These are phyloP conservation scores for Aegilops sharonensis DNA, from an alignment of 176 grass and related monocot genomes.

Conservation along the genomic window DNA sequence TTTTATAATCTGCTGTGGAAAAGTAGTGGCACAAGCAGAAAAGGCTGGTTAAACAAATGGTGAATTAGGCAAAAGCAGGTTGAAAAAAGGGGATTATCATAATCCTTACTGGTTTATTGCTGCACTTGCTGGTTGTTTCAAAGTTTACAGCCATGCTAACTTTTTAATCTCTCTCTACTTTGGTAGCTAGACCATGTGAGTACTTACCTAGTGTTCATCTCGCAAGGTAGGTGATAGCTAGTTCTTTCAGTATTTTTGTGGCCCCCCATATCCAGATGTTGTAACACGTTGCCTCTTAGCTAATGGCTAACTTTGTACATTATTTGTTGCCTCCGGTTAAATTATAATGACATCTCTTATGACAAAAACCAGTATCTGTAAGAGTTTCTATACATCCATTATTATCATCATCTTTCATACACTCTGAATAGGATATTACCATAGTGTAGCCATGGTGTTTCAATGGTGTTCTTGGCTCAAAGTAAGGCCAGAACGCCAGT, in stretches of 20 bases:
- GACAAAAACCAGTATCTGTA: background rate
- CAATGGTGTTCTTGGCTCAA: background rate
- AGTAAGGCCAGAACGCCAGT: background rate
- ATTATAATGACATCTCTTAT: background rate
- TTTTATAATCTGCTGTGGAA: background rate
- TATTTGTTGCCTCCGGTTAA: background rate
- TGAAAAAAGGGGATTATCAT: background rate
- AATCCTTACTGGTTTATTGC: background rate
- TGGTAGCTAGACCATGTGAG: constrained; percentile 6
- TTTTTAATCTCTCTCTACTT: background rate
- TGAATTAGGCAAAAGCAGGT: background rate
- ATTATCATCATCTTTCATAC: background rate
- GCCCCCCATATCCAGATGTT: background rate
- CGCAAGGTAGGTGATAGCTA: background rate
- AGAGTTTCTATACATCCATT: background rate
- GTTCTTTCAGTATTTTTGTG: background rate
- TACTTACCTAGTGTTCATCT: background rate
- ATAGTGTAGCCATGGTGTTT: background rate
- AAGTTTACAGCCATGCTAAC: background rate
- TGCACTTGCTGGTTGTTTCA: background rate
- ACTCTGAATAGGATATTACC: background rate
- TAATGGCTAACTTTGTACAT: background rate
- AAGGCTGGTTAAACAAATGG: background rate
- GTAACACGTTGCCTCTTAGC: background rate
- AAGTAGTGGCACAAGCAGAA: background rate